Evolutionary conservation across 306 rosid species (phyloP), one percentile per base, ranked within the genome.

Genomic region (Trichosanthes cucumerina): DNA sequence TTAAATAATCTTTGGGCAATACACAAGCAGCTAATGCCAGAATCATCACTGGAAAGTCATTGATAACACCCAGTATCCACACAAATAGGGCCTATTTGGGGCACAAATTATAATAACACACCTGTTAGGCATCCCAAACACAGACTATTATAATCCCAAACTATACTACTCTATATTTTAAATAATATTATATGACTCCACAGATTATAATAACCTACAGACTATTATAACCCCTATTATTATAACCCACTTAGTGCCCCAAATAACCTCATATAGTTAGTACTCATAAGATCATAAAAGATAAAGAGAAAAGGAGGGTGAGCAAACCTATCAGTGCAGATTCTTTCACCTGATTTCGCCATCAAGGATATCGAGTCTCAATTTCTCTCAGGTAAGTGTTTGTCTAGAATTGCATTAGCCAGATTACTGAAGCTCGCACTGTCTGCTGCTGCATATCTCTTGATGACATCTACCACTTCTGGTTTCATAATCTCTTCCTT

Each of bases 321-420:
- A 26, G 38, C 21, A 15, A 7, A 69, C 76, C 34, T 12, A 69
- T 13, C 53, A 21, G 11, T 23, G 21, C 9, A 8, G 23, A 53
- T n/a, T 50, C 62, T 52, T 73, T 16, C 78, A 19, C 19, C 28
- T 6, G 5, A 52, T 52, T 52, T 33, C 0, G 31, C 46, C 64
- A 52, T 53, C 62, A 10, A 52, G 36, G 47, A 7, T 50, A 4
- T 26, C 8, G 10, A 53, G 33, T 65, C 78, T 47, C 60, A 78
- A 34, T 52, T 82, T 77, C 80, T 84, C 63, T 72, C 77, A 13
- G 84, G 65, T 64, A 84, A 39, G 83, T 90, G 97, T 80, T 88
- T 92, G 76, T 84, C 93, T 82, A 94, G 41, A 89, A 94, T 87
- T 58, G 95, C 92, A 86, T 85, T 90, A 63, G 96, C 98, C 34